Evolutionary conservation across 306 rosid species (phyloP), one percentile per base, ranked within the genome.

Genomic region (Casuarina cunninghamiana): DNA sequence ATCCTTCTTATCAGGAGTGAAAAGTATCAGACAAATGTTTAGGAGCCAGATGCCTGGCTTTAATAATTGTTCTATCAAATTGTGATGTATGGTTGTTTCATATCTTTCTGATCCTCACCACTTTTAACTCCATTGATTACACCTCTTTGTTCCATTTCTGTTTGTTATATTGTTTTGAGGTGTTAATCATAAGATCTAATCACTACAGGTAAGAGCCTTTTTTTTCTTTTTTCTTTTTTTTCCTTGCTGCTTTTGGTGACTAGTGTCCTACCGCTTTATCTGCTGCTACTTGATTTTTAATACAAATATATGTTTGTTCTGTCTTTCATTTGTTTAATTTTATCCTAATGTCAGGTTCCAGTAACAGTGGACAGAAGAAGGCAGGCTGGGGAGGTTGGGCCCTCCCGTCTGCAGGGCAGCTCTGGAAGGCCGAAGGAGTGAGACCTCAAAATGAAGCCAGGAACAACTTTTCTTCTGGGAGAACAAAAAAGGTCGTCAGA

Each of bases 401-500:
- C 43, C 76, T 74, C 50, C 88, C 88, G 62, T 84, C 71, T 21
- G 50, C 68, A 17, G 83, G 75, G 74, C 79, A 63, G 8, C 46
- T 46, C 21, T 67, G 80, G 65, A 83, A 74, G 17, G 60, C 70
- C 2, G 44, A 78, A 77, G 84, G 89, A 54, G 78, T 35, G 35
- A 76, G 79, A 83, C 15, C 78, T 58, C 80, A 75, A 9, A 66
- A 71, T 62, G 88, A 72, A 38, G 38, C 73, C 19, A 83, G 81
- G 38, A 58, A 53, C 19, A 73, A 58, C 5, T 63, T 54, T 21
- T 37, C 82, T 0, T 72, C 77, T 32, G 88, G 88, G 63, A 84
- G 85, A 79, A 72, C 88, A 49, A 91, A 85, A 84, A 89, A 85
- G 54, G 88, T 92, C 6, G 88, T 91, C 69, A 88, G 97, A 76